These are phyloP conservation scores for Arthrobotrys sinensis DNA, from an alignment of 2,329 filamentous ascomycete genomes.

Conservation along the genomic window DNA sequence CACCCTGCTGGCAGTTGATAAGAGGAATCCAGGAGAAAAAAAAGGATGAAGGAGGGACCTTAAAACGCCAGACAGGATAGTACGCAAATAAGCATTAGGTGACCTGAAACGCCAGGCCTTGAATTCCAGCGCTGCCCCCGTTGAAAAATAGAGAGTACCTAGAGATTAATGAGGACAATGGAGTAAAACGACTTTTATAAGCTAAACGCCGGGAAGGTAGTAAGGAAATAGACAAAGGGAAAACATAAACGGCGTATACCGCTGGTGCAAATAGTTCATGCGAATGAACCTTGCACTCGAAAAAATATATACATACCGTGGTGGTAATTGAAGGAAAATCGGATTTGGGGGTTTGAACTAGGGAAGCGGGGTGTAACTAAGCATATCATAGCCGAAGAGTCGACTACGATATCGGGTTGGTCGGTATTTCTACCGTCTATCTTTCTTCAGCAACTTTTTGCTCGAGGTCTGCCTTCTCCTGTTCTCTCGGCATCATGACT, in stretches of 20 bases:
- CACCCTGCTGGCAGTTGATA: slow-evolving; percentile 11
- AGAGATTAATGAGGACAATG: background rate
- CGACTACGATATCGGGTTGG: background rate
- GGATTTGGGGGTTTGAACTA: too few species aligned
- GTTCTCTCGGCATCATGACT: slow-evolving; percentile 46
- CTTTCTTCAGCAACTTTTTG: slow-evolving; percentile 21
- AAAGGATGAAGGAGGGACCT: background rate
- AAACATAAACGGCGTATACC: background rate
- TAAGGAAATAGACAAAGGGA: background rate
- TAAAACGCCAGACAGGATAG: slow-evolving; percentile 15
- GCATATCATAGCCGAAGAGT: background rate
- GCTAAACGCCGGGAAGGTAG: slow-evolving; percentile 11
- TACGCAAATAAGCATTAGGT: slow-evolving; percentile 1
- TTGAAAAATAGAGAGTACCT: background rate
- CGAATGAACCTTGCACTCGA: too few species aligned
- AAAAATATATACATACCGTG: too few species aligned
- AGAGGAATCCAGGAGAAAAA: background rate
- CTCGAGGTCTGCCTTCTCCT: slow-evolving; percentile 29
- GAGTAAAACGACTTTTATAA: slow-evolving; percentile 19
- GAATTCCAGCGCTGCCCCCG: slow-evolving; percentile 3
- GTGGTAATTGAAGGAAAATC: too few species aligned
- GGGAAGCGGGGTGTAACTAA: too few species aligned
- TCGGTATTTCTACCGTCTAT: too few species aligned
- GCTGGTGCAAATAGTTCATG: background rate
- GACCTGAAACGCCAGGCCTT: slow-evolving; percentile 22